These are phyloP conservation scores for Atkinsonella texensis DNA, from an alignment of 2,329 filamentous ascomycete species.

Conservation along the genomic window DNA sequence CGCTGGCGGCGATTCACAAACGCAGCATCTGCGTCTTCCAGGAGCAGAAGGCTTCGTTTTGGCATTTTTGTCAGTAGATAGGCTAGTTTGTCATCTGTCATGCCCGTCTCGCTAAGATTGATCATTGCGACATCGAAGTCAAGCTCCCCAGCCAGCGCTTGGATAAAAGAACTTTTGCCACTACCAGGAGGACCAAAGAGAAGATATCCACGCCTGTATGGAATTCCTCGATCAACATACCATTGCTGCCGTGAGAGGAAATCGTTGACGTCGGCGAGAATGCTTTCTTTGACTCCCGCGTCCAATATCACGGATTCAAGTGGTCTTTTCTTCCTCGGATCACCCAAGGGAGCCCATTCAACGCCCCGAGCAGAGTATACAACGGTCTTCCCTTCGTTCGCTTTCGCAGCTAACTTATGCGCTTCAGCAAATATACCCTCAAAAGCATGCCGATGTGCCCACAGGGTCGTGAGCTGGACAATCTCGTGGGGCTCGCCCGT, in stretches of 20 bases:
- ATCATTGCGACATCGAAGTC: slow-evolving; percentile 90
- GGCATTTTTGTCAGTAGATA: slow-evolving; percentile 79
- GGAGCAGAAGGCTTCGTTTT: slow-evolving; percentile 64
- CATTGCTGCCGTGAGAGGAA: slow-evolving; percentile 70
- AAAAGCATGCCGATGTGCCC: slow-evolving; percentile 79
- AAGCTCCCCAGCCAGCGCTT: slow-evolving; percentile 82
- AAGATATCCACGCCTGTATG: slow-evolving; percentile 80
- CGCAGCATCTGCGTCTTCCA: slow-evolving; percentile 87
- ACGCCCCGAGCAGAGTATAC: slow-evolving; percentile 80
- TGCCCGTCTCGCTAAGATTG: slow-evolving; percentile 77
- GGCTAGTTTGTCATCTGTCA: slow-evolving; percentile 82
- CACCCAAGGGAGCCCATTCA: slow-evolving; percentile 75
- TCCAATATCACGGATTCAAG: slow-evolving; percentile 81
- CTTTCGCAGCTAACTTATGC: slow-evolving; percentile 63
- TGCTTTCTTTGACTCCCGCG: slow-evolving; percentile 66
- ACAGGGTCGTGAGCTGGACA: slow-evolving; percentile 81
- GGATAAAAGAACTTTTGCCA: slow-evolving; percentile 93
- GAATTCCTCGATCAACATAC: slow-evolving; percentile 92
- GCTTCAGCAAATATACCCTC: slow-evolving; percentile 83
- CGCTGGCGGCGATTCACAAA: slow-evolving; percentile 70
- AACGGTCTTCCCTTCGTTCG: slow-evolving; percentile 82
- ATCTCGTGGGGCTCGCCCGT: slow-evolving; percentile 91
- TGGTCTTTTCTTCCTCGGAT: slow-evolving; percentile 75
- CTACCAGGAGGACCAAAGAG: slow-evolving; percentile 83
- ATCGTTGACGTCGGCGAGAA: slow-evolving; percentile 70